Evolutionary conservation across 2,329 filamentous ascomycete genomes (phyloP).

Genomic region (Paecilomyces formosus): DNA sequence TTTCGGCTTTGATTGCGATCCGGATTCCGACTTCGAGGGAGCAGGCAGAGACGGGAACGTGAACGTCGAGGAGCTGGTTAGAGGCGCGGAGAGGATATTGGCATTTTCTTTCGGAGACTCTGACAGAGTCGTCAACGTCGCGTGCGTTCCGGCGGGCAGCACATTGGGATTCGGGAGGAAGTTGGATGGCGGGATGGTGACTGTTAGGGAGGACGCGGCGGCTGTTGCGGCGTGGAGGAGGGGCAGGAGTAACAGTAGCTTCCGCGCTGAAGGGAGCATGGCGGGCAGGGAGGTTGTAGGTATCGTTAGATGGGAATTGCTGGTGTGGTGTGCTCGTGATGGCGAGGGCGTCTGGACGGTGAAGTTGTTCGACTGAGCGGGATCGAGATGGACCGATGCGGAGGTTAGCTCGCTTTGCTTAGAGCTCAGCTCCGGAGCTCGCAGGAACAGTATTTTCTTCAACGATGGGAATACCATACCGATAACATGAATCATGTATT

Average conservation of each 20-base stretch:
- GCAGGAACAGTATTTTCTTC: too few relatives aligned
- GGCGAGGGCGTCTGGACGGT: too few relatives aligned
- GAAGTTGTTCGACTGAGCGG: too few relatives aligned
- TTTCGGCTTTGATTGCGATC: constrained; percentile 34
- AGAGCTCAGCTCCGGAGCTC: too few relatives aligned
- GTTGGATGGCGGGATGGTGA: constrained; percentile 34
- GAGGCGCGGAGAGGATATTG: constrained; percentile 50
- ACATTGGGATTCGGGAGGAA: constrained; percentile 36
- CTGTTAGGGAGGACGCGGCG: constrained; percentile 23
- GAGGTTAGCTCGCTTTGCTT: too few relatives aligned
- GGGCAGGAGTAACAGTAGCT: constrained; percentile 7
- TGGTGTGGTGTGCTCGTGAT: background rate
- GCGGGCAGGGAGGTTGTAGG: background rate
- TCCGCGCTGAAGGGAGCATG: constrained; percentile 10
- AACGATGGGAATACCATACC: too few relatives aligned
- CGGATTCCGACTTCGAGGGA: background rate
- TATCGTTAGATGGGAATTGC: background rate
- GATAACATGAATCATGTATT: too few relatives aligned
- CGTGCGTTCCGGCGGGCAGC: constrained; percentile 42
- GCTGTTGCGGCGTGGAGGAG: constrained; percentile 13
- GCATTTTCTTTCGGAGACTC: constrained; percentile 29
- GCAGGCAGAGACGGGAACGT: constrained; percentile 61
- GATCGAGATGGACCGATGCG: too few relatives aligned
- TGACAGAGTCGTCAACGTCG: constrained; percentile 41
- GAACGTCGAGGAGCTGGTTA: constrained; percentile 64